Evolutionary conservation across 805 yeast genomes (phyloP).

Genomic region (Wickerhamomyces queroliae): DNA sequence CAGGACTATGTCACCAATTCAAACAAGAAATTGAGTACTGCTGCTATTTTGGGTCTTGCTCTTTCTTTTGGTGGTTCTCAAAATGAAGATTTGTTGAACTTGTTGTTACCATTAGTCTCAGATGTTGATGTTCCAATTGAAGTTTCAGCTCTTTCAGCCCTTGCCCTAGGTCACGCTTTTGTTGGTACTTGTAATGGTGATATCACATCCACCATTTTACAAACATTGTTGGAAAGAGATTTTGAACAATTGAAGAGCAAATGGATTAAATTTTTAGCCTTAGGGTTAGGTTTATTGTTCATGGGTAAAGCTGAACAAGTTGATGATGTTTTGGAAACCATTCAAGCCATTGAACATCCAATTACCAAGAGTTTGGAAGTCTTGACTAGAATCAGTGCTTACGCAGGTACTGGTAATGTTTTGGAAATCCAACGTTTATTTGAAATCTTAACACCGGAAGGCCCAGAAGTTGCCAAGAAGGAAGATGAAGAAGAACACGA

Average conservation of each 20-base stretch:
- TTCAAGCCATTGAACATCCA: constrained; percentile 94
- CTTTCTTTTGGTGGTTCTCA: constrained; percentile 93
- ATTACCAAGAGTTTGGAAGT: constrained; percentile 85
- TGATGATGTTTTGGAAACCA: constrained; percentile 89
- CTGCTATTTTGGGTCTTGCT: constrained; percentile 89
- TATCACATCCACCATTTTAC: constrained; percentile 85
- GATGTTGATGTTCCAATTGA: constrained; percentile 74
- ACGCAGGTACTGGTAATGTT: constrained; percentile 97
- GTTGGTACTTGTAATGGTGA: constrained; percentile 97
- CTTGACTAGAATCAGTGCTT: constrained; percentile 86
- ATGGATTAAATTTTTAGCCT: constrained; percentile 85
- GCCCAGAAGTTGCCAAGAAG: constrained; percentile 51
- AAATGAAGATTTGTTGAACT: constrained; percentile 72
- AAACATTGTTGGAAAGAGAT: constrained; percentile 83
- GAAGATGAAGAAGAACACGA: constrained; percentile 58
- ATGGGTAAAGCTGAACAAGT: constrained; percentile 93
- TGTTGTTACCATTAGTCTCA: constrained; percentile 76
- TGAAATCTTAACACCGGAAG: constrained; percentile 73
- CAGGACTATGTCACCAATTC: constrained; percentile 74
- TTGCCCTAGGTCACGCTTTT: constrained; percentile 89
- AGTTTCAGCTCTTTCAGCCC: constrained; percentile 77
- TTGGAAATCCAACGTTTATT: constrained; percentile 86
- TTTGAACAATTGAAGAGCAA: constrained; percentile 71
- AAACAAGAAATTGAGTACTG: constrained; percentile 57
- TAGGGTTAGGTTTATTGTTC: constrained; percentile 86